phyloP scores from a whole-genome alignment of 208 protist species.

The Endotrypanum monterogeii region DNA sequence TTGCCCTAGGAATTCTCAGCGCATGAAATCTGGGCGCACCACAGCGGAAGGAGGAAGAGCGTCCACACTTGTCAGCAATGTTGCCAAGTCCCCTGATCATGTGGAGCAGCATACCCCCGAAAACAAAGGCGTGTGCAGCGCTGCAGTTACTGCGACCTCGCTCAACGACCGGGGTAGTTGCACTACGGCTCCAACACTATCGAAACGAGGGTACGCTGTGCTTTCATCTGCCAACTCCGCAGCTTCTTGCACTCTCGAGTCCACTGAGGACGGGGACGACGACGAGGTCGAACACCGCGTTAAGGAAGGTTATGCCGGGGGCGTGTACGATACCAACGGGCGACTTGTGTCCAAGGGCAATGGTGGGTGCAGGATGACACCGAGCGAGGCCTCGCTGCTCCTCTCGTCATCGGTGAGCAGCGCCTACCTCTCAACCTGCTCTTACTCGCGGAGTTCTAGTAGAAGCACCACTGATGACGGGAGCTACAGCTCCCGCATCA shows the following conservation, averaged over 20 bases:
- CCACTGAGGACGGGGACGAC: not conserved
- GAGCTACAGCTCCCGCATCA: not conserved
- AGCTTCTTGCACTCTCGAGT: not conserved
- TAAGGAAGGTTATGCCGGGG: not conserved
- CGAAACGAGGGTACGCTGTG: not conserved
- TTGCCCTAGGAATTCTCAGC: not conserved
- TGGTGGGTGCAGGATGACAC: not conserved
- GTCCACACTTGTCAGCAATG: not conserved
- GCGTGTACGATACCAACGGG: not conserved
- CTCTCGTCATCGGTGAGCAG: not conserved
- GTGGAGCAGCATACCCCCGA: not conserved
- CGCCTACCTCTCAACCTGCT: not conserved
- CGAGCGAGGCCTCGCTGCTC: not conserved
- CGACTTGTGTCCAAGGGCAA: not conserved
- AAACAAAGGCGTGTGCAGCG: not conserved
- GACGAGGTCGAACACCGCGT: not conserved
- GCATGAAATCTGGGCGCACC: not conserved
- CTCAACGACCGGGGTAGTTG: not conserved
- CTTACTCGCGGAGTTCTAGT: conserved; percentile 1
- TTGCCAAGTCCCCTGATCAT: not conserved
- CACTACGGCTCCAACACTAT: not conserved
- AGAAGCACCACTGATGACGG: not conserved
- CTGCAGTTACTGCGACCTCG: not conserved
- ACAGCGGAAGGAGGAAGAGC: too few species aligned
- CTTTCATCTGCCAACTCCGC: not conserved